Conservation (phyloP, 352 stramenopile genomes). For the Phytopythium mirpurense region DNA sequence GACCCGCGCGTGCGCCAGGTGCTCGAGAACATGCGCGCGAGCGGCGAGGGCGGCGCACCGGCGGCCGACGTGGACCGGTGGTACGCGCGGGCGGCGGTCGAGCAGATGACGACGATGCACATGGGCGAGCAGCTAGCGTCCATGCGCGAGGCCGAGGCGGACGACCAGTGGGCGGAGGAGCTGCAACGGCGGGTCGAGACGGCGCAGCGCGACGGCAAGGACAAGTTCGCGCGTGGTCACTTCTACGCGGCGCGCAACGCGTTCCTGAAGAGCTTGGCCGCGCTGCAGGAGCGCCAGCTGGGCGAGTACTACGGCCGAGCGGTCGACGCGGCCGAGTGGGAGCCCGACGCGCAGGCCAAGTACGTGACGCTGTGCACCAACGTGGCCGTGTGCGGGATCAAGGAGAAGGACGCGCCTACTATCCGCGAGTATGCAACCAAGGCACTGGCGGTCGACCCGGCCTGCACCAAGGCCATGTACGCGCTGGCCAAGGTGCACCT, state of each 20-base stretch:
- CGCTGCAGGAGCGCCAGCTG: slow-evolving; percentile 33
- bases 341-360: slow-evolving; percentile 31
- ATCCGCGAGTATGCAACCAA: slow-evolving; percentile 56
- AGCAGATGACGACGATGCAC: slow-evolving; percentile 8
- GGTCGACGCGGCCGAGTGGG: slow-evolving; percentile 29
- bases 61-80: slow-evolving; percentile 30
- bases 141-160: slow-evolving; percentile 1
- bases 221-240: slow-evolving; percentile 56
- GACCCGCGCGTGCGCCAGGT: slow-evolving; percentile 54
- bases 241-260: slow-evolving; percentile 66
- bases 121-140: slow-evolving; percentile 9
- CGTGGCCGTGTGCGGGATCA: slow-evolving; percentile 71
- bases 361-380: slow-evolving; percentile 77
- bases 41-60: slow-evolving; percentile 15
- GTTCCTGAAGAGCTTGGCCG: slow-evolving; percentile 44
- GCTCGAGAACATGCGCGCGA: slow-evolving; percentile 39
- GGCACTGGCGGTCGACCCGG: slow-evolving; percentile 40
- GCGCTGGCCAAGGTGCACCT: slow-evolving; percentile 58
- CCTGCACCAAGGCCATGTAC: slow-evolving; percentile 63
- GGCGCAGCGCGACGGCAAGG: slow-evolving; percentile 52
- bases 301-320: slow-evolving; percentile 41
- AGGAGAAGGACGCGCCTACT: slow-evolving; percentile 42
- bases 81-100: slow-evolving; percentile 31
- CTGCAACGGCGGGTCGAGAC: slow-evolving; percentile 34
- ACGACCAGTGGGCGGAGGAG: slow-evolving; percentile 17